Conservation (phyloP, 345 rosid species). For the Excoecaria agallocha region DNA sequence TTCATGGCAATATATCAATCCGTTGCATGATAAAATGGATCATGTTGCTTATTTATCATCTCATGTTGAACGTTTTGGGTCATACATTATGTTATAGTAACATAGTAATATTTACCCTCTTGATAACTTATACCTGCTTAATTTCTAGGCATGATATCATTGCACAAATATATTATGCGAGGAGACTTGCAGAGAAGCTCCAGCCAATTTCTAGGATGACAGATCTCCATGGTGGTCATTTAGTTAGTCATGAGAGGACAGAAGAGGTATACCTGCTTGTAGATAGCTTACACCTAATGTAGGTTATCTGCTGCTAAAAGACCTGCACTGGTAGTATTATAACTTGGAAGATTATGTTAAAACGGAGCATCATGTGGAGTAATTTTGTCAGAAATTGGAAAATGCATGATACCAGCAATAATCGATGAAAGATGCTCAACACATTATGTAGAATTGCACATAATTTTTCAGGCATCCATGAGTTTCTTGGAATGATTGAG, state of each 20-base stretch:
- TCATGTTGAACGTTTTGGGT: background rate
- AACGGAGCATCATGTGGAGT: background rate
- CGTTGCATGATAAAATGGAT: background rate
- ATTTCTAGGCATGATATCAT: slow-evolving; percentile 75
- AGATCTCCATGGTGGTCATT: slow-evolving; percentile 96
- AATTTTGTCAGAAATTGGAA: background rate
- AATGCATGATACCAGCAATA: background rate
- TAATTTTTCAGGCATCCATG: background rate
- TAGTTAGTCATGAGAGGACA: slow-evolving; percentile 87
- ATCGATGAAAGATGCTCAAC: background rate
- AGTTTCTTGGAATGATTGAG: background rate
- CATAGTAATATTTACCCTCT: background rate
- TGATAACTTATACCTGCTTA: slow-evolving; percentile 13
- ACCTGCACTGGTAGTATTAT: background rate
- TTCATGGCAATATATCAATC: background rate
- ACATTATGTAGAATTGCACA: background rate
- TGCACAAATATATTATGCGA: slow-evolving; percentile 84
- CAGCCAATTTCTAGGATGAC: slow-evolving; percentile 84
- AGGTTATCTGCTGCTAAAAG: background rate
- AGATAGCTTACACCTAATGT: background rate
- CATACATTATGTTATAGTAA: background rate
- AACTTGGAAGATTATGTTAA: background rate
- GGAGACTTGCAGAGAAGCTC: slow-evolving; percentile 76
- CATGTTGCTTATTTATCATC: background rate
- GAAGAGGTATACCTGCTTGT: slow-evolving; percentile 61